Conservation (phyloP, 2,329 filamentous ascomycete species). For the Septoria petroselini region DNA sequence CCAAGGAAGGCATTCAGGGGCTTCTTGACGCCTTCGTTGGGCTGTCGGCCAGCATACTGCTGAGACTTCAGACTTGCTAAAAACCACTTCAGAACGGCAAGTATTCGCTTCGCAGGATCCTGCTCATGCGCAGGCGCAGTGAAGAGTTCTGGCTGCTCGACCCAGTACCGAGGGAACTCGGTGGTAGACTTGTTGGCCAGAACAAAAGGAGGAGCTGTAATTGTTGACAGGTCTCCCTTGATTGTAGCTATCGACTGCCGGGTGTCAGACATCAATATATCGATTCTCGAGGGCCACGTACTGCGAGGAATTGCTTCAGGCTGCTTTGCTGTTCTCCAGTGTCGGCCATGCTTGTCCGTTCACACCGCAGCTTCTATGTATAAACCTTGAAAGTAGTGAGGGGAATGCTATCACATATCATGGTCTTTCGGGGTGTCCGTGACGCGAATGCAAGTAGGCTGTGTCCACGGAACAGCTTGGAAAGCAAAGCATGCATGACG, state of each 20-base stretch:
- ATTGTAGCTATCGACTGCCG: conserved; percentile 45
- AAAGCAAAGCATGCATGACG: conserved; percentile 3
- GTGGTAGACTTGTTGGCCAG: conserved; percentile 47
- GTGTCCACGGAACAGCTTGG: not conserved
- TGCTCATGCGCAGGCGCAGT: conserved; percentile 44
- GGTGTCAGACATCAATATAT: not conserved
- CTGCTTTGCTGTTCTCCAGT: conserved; percentile 25
- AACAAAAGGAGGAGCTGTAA: conserved; percentile 49
- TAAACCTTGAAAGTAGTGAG: not conserved
- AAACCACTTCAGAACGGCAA: conserved; percentile 52
- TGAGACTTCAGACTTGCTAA: conserved; percentile 48
- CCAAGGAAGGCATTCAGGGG: conserved; percentile 50
- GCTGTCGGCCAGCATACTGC: conserved; percentile 47
- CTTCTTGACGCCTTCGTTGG: conserved; percentile 49
- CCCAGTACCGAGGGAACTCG: conserved; percentile 49
- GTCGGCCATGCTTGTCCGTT: conserved; percentile 22
- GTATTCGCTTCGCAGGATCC: conserved; percentile 42
- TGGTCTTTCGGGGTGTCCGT: too few species aligned
- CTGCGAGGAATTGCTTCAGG: conserved; percentile 35
- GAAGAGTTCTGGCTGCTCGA: conserved; percentile 47
- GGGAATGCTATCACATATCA: too few species aligned
- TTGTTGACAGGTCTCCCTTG: conserved; percentile 47
- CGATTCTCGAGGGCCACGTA: conserved; percentile 9
- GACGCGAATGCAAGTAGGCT: conserved; percentile 2
- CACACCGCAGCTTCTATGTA: not conserved